phyloP scores from a whole-genome alignment of 768 basidiomycete genomes.

The Floccularia luteovirens region DNA sequence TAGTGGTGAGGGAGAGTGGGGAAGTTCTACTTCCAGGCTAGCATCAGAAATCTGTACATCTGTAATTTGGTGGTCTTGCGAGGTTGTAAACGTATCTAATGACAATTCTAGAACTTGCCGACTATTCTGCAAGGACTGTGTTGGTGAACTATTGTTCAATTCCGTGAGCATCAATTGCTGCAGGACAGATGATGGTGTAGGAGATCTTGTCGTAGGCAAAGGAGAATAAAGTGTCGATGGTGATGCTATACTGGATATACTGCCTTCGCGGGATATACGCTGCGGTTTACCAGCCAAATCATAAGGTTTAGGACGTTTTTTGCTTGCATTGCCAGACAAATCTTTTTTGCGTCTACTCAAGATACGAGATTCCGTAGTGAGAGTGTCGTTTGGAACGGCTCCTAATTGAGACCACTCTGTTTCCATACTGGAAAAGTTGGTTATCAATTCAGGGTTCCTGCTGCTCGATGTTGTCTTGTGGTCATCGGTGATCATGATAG shows the following conservation, averaged over 20 bases:
- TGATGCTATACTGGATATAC: slow-evolving; percentile 42
- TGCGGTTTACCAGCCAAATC: slow-evolving; percentile 42
- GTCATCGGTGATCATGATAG: slow-evolving; percentile 99
- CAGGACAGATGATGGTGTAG: slow-evolving; percentile 30
- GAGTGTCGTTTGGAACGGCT: slow-evolving; percentile 16
- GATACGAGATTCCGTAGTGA: slow-evolving; percentile 24
- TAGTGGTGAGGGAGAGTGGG: slow-evolving; percentile 18
- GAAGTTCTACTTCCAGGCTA: slow-evolving; percentile 8
- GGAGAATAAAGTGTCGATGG: slow-evolving; percentile 36
- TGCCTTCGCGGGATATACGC: slow-evolving; percentile 43
- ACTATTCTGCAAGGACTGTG: slow-evolving; percentile 27
- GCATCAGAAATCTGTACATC: slow-evolving; percentile 29
- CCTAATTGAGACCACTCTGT: slow-evolving; percentile 43
- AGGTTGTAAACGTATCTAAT: slow-evolving; percentile 36
- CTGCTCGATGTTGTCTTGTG: slow-evolving; percentile 56
- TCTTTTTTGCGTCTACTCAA: slow-evolving; percentile 48
- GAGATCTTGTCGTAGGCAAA: slow-evolving; percentile 34
- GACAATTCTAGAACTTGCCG: slow-evolving; percentile 38
- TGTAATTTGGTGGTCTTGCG: slow-evolving; percentile 30
- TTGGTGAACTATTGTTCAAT: slow-evolving; percentile 13
- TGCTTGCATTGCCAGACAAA: slow-evolving; percentile 20
- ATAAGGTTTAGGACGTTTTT: slow-evolving; percentile 68
- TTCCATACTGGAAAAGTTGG: slow-evolving; percentile 27
- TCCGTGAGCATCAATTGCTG: slow-evolving; percentile 23
- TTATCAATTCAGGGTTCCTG: slow-evolving; percentile 21